phyloP scores from a whole-genome alignment of 345 rosid genomes.

The Eucalyptus virginea region DNA sequence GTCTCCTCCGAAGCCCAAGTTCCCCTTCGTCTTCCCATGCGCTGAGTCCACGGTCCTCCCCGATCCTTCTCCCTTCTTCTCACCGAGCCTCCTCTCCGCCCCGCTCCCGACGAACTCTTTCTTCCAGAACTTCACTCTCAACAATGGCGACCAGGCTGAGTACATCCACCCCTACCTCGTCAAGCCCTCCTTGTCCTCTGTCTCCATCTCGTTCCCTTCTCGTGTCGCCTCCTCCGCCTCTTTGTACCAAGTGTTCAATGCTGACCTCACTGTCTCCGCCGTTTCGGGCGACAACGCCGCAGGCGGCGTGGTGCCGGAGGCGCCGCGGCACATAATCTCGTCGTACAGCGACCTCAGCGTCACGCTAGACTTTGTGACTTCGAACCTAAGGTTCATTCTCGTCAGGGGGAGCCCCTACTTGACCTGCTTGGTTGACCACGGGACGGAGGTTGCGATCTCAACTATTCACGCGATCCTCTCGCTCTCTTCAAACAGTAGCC shows the following conservation, averaged over 20 bases:
- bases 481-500: conserved; percentile 19
- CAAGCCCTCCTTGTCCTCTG: conserved; percentile 45
- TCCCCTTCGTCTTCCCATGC: conserved; percentile 59
- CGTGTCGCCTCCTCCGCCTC: conserved; percentile 42
- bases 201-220: conserved; percentile 70
- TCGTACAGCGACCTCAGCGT: conserved; percentile 62
- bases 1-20: background rate
- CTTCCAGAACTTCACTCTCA: conserved; percentile 86
- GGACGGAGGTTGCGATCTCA: conserved; percentile 38
- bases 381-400: conserved; percentile 62
- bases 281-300: background rate
- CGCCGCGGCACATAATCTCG: conserved; percentile 32
- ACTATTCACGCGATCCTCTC: conserved; percentile 71
- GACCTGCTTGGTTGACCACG: conserved; percentile 42
- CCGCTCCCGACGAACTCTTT: conserved; percentile 87
- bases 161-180: conserved; percentile 89
- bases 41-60: conserved; percentile 56
- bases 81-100: conserved; percentile 44
- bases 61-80: conserved; percentile 69
- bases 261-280: conserved; percentile 63
- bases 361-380: conserved; percentile 61
- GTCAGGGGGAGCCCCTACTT: conserved; percentile 79
- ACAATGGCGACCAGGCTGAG: conserved; percentile 71
- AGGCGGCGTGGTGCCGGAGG: background rate
- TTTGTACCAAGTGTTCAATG: conserved; percentile 41